Base-by-base conservation (phyloP, 345 rosid species). In the Eutrema japonicum region DNA sequence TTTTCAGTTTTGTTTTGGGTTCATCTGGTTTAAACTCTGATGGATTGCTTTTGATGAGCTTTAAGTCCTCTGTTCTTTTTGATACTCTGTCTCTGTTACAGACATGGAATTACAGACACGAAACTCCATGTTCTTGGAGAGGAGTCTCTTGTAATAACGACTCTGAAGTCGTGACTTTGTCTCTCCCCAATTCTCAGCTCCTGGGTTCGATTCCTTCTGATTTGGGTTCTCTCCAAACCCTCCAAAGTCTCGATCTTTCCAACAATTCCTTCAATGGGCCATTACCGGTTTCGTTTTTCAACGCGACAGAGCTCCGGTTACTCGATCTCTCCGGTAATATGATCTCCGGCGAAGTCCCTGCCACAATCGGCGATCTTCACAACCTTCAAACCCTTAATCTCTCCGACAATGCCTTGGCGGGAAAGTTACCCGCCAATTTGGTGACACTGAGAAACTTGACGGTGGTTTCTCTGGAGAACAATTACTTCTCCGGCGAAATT, bases 121-220 rank as follows among this genome's bases (percentile, higher is more conserved):
- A 78, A 54, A 86, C 83, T 64, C 98, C 98, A 8, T 91, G 97
- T 81, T 83, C 78, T 2, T 94, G 98, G 98, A 59, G 64, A 54
- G 96, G 98, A 14, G 87, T 94, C 13, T 47, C 81, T 53, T 94
- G 98, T 16, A 79, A 52, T 42, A 64, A 64, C 40, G 18, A 79
- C 11, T 59, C 55, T 69, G 82, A 88, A 26, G 97, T 94, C 29
- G 79, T 80, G 4, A 74, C 61, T 7, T 66, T 94, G 74, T 82
- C 88, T 54, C 91, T 94, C 6, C 88, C 91, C 0, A 87, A 78
- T 35, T 88, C 86, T 69, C 87, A 77, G 75, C 91, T 94, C 42
- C 64, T 78, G 6, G 98, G 96, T 35, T 84, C 89, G 2, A 85
- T 94, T 64, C 85, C 93, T 32, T 81, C 93, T 54, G 85, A 85